Base-by-base conservation (phyloP, 768 basidiomycete genomes). In the Leccinum aurantiacum region DNA sequence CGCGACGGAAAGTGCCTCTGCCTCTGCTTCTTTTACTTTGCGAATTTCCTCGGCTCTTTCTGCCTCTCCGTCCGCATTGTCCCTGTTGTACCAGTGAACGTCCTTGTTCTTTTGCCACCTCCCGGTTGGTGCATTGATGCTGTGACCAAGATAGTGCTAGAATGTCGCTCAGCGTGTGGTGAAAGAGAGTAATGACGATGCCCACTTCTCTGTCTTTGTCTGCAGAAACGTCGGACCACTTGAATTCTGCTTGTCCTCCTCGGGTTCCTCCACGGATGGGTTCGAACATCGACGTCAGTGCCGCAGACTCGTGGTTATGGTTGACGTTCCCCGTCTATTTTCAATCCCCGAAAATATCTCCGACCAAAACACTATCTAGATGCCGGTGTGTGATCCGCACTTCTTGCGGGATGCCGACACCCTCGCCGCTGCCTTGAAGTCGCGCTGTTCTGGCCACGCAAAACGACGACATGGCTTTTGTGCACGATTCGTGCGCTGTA, bases 71-170 rank as follows among this genome's bases (percentile, higher is more conserved):
- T 67, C 63, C 2, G 70, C 67, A 35, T 61, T 27, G 5, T 94
- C 92, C 29, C 95, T 86, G 67, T 78, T 84, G 71, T 96, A 98
- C 95, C 95, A 98, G 68, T 96, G 95, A 15, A 98, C 77, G 68
- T 98, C 95, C 72, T 95, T 94, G 78, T 94, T 93, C 77, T 95
- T 95, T 76, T 97, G 95, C 95, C 95, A 98, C 51, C 95, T 81
- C 2, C 95, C 95, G 1, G 92, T 92, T 0, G 95, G 95, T 3
- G 95, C 95, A 69, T 95, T 95, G 76, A 97, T 85, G 56, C 91
- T 91, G 71, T 96, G 93, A 5, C 95, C 95, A 3, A 98, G 85
- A 74, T 98, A 98, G 76, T 97, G 89, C 89, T 98, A 69, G 14
- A 53, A 59, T 5, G 52, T 53, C 25, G 35, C 31, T 62, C 50